Conservation (phyloP, 1,284 basidiomycete genomes). For the Stygiomarasmius scandens region DNA sequence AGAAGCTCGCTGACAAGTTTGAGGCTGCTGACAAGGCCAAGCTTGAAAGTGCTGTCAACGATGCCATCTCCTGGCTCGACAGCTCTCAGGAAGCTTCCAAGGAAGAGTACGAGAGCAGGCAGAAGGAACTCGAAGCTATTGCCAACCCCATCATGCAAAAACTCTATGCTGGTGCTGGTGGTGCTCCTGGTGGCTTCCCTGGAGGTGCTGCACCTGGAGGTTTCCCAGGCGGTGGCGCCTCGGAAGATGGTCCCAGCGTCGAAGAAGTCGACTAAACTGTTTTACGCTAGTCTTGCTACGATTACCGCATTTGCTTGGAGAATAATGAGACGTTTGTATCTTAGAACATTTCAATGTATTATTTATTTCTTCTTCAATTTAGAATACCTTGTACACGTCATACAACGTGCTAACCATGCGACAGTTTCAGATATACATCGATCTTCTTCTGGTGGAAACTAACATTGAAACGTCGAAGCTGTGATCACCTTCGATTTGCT, state of each 20-base stretch:
- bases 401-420: no score
- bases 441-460: no score
- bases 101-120: conserved; percentile 94
- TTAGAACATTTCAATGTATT: background rate
- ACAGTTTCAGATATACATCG: no score
- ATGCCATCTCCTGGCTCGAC: conserved; percentile 90
- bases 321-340: background rate
- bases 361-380: background rate
- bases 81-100: conserved; percentile 87
- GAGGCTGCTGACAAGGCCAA: conserved; percentile 87
- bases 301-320: background rate
- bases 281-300: conserved; percentile 6
- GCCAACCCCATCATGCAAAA: conserved; percentile 96
- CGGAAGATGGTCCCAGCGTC: conserved; percentile 83
- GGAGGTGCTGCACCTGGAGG: conserved; percentile 56
- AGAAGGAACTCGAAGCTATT: conserved; percentile 92
- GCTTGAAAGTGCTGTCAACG: conserved; percentile 83
- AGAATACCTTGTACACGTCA: no score
- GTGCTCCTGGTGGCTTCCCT: conserved; percentile 53
- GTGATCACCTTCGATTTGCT: no score
- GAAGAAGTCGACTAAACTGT: conserved; percentile 80
- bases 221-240: conserved; percentile 48
- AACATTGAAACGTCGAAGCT: no score
- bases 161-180: conserved; percentile 82
- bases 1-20: conserved; percentile 89